Evolutionary conservation across 2,329 filamentous ascomycete genomes (phyloP).

Genomic region (Amauroascus verrucosus): DNA sequence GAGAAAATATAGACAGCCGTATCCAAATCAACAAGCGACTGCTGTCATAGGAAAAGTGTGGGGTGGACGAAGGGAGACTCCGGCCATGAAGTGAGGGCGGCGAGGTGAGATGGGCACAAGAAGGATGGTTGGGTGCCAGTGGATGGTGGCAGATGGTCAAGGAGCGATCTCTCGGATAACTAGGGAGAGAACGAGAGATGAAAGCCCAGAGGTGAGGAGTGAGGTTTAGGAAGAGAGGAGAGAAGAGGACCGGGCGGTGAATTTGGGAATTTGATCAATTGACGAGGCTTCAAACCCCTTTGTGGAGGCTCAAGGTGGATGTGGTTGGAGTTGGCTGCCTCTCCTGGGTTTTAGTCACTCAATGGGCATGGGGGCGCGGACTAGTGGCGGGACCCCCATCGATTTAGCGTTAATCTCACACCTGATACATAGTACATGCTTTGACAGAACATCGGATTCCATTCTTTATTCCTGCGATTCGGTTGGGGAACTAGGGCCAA

Average conservation of each 20-base stretch:
- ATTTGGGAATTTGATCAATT: background rate
- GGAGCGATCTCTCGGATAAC: background rate
- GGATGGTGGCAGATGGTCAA: background rate
- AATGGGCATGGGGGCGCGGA: background rate
- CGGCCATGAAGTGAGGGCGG: slow-evolving; percentile 1
- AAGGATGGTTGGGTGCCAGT: background rate
- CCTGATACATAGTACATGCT: background rate
- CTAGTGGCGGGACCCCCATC: background rate
- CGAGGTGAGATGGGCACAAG: background rate
- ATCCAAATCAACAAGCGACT: background rate
- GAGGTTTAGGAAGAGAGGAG: background rate
- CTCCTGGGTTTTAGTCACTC: background rate
- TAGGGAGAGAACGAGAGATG: background rate
- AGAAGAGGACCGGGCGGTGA: background rate
- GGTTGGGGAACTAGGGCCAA: too few relatives aligned
- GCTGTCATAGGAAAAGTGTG: background rate
- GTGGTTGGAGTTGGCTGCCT: slow-evolving; percentile 1
- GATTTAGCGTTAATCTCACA: background rate
- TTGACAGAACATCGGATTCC: background rate
- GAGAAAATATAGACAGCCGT: background rate
- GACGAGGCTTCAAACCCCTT: slow-evolving; percentile 1
- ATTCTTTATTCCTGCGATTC: background rate
- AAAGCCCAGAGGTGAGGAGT: background rate
- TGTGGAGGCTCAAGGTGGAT: slow-evolving; percentile 3
- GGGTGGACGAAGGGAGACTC: slow-evolving; percentile 1